Evolutionary conservation across 768 basidiomycete genomes (phyloP).

Genomic region (Cyathus striatus): DNA sequence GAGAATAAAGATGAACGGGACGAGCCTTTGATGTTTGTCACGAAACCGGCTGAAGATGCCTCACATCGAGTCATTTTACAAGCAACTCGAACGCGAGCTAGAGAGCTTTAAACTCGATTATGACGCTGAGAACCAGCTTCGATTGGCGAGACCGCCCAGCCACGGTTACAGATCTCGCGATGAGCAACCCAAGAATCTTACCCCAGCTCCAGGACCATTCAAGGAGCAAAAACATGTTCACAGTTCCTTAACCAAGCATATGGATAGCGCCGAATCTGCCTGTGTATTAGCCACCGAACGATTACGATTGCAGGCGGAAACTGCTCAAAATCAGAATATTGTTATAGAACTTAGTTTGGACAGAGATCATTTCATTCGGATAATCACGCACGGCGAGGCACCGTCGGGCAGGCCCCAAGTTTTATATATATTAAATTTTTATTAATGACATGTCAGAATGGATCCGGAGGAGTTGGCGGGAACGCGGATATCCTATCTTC

Average conservation of each 20-base stretch:
- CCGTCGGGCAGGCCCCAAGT: slow-evolving; percentile 66
- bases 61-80: slow-evolving; percentile 21
- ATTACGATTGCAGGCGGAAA: slow-evolving; percentile 85
- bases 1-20: slow-evolving; percentile 87
- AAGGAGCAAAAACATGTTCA: slow-evolving; percentile 29
- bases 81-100: slow-evolving; percentile 34
- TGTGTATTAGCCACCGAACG: slow-evolving; percentile 87
- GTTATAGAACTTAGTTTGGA: slow-evolving; percentile 93
- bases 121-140: slow-evolving; percentile 49
- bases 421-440: neutral
- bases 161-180: slow-evolving; percentile 53
- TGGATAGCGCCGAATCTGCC: slow-evolving; percentile 66
- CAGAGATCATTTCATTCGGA: slow-evolving; percentile 92
- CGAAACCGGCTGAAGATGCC: slow-evolving; percentile 75
- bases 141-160: slow-evolving; percentile 43
- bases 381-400: slow-evolving; percentile 91
- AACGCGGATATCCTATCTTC: slow-evolving; percentile 74
- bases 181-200: slow-evolving; percentile 47
- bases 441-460: slow-evolving; percentile 40
- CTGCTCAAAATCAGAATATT: slow-evolving; percentile 92
- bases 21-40: slow-evolving; percentile 89
- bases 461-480: slow-evolving; percentile 78
- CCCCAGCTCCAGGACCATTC: slow-evolving; percentile 25
- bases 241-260: slow-evolving; percentile 33
- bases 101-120: slow-evolving; percentile 44